phyloP scores from a whole-genome alignment of 73 alveolate species.

The Diophrys sp. region DNA sequence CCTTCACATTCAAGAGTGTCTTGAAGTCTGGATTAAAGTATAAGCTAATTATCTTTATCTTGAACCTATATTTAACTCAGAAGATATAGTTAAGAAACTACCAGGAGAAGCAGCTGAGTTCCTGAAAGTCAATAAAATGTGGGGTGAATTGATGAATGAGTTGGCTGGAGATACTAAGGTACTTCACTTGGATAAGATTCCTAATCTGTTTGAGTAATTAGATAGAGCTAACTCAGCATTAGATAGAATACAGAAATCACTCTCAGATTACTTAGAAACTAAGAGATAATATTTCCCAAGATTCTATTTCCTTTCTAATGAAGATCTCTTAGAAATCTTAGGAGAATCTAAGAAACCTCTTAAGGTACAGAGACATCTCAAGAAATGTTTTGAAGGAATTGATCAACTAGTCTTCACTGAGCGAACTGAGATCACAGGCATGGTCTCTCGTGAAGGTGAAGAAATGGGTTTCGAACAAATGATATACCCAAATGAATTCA shows the following conservation, averaged over 20 bases:
- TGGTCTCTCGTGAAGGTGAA: conserved; percentile 96
- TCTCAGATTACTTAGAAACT: conserved; percentile 90
- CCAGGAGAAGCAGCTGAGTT: conserved; percentile 93
- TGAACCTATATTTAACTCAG: conserved; percentile 96
- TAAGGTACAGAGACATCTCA: conserved; percentile 97
- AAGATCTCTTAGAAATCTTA: conserved; percentile 94
- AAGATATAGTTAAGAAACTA: conserved; percentile 94
- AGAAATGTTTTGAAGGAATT: conserved; percentile 93
- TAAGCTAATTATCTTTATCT: conserved; percentile 92
- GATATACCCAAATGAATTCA: conserved; percentile 91
- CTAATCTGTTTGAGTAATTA: conserved; percentile 67
- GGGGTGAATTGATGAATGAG: conserved; percentile 92
- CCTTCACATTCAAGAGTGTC: conserved; percentile 77
- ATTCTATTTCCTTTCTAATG: conserved; percentile 95
- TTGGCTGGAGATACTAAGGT: conserved; percentile 79
- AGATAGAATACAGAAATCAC: conserved; percentile 86
- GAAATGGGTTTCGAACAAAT: conserved; percentile 90
- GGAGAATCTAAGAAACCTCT: conserved; percentile 97
- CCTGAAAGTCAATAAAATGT: conserved; percentile 89
- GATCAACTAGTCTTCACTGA: conserved; percentile 73
- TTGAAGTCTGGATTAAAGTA: conserved; percentile 97
- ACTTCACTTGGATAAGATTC: conserved; percentile 66
- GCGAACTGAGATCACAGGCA: conserved; percentile 94
- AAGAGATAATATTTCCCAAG: conserved; percentile 99
- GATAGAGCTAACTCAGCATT: conserved; percentile 69